Percentiles rank a stretch among this genome's conserved stretches.
Conservation (phyloP, 148 eudicot genomes). For the Mesembryanthemum crystallinum region DNA sequence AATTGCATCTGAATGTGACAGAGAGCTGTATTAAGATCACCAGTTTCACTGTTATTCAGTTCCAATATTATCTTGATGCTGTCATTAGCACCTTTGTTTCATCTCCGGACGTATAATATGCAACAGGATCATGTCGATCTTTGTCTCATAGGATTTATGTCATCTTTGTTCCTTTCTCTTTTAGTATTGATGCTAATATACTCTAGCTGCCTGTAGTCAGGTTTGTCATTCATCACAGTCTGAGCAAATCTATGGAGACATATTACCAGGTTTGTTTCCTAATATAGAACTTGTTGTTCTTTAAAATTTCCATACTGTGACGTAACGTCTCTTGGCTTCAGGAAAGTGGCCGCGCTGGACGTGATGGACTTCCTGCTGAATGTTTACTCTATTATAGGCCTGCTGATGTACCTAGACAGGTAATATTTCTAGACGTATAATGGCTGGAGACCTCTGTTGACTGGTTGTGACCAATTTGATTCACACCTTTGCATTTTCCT, state of each 20-base stretch:
- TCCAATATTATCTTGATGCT: too few relatives aligned
- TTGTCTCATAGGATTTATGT: too few relatives aligned
- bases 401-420: conserved; percentile 96
- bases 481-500: not conserved
- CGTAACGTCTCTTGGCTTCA: conserved; percentile 30
- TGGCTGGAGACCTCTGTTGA: conserved; percentile 12
- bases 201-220: conserved; percentile 66
- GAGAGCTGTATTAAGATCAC: too few relatives aligned
- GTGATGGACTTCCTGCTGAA: conserved; percentile 97
- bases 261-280: conserved; percentile 78
- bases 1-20: too few relatives aligned
- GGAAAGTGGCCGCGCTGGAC: conserved; percentile 99
- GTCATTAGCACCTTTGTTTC: too few relatives aligned
- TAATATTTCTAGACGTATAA: conserved; percentile 22
- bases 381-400: conserved; percentile 87
- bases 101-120: too few relatives aligned
- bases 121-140: too few relatives aligned
- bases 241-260: conserved; percentile 99
- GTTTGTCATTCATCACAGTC: conserved; percentile 97
- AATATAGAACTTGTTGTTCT: not conserved
- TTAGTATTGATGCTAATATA: conserved; percentile 5
- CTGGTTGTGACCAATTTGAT: not conserved
- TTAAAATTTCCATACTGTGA: conserved; percentile 5
- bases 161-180: not conserved
- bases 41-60: too few relatives aligned